Conservation (phyloP, 805 yeast genomes). For the Zygosaccharomyces gambellarensis region DNA sequence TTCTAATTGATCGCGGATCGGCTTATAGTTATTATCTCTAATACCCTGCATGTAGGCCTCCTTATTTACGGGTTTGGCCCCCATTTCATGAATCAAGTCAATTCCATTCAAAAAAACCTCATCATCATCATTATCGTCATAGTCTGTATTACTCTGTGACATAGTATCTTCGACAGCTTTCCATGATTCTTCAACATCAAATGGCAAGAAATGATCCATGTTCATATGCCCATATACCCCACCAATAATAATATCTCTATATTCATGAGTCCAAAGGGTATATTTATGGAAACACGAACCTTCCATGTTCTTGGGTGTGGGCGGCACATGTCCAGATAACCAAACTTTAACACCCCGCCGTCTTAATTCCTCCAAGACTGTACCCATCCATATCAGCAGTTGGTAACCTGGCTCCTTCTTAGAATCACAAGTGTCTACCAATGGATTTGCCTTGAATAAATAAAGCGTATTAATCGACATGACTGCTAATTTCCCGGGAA, state of each 20-base stretch:
- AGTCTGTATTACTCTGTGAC: constrained; percentile 8
- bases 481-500: constrained; percentile 73
- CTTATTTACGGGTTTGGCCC: constrained; percentile 67
- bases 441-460: constrained; percentile 68
- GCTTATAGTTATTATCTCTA: constrained; percentile 49
- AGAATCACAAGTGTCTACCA: constrained; percentile 73
- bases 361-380: constrained; percentile 67
- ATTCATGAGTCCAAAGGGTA: constrained; percentile 77
- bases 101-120: constrained; percentile 33
- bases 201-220: constrained; percentile 76
- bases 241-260: constrained; percentile 77
- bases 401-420: constrained; percentile 77
- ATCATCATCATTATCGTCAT: constrained; percentile 25
- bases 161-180: constrained; percentile 30
- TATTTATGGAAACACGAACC: constrained; percentile 67
- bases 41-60: constrained; percentile 56
- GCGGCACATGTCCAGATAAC: constrained; percentile 87
- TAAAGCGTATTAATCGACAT: constrained; percentile 75
- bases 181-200: constrained; percentile 68
- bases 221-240: constrained; percentile 89
- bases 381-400: constrained; percentile 72
- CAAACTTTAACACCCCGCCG: constrained; percentile 75
- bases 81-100: constrained; percentile 39
- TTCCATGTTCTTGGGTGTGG: constrained; percentile 73
- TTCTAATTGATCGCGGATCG: constrained; percentile 36